These are phyloP conservation scores for Globisporangium perplexum DNA, from an alignment of 352 stramenopile species.

Conservation along the genomic window DNA sequence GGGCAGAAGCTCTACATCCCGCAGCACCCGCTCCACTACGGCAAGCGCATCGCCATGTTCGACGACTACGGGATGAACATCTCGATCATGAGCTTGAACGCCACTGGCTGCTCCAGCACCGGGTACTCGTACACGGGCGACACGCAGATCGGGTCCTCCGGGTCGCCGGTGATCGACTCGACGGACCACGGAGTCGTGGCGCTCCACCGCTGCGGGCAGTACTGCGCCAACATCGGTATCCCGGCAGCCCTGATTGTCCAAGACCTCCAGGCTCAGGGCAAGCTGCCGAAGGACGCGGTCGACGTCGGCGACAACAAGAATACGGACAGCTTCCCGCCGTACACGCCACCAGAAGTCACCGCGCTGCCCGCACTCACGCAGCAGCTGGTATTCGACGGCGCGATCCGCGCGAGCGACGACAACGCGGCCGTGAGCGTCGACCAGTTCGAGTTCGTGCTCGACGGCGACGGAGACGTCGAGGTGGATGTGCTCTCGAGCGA, in stretches of 20 bases:
- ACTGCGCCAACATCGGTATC: slow-evolving; percentile 53
- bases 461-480: slow-evolving; percentile 31
- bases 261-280: slow-evolving; percentile 23
- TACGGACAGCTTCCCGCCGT: slow-evolving; percentile 30
- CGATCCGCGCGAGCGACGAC: slow-evolving; percentile 20
- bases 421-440: slow-evolving; percentile 33
- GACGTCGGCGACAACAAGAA: slow-evolving; percentile 39
- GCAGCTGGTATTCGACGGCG: slow-evolving; percentile 19
- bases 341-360: slow-evolving; percentile 18
- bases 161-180: slow-evolving; percentile 47
- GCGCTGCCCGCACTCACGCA: slow-evolving; percentile 12
- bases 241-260: slow-evolving; percentile 34
- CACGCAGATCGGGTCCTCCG: slow-evolving; percentile 56
- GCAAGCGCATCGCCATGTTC: slow-evolving; percentile 22
- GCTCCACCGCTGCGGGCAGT: slow-evolving; percentile 62
- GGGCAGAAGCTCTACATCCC: slow-evolving; percentile 25
- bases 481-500: slow-evolving; percentile 61
- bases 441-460: slow-evolving; percentile 41
- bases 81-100: slow-evolving; percentile 23
- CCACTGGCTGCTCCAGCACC: slow-evolving; percentile 24
- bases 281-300: slow-evolving; percentile 25
- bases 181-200: slow-evolving; percentile 53
- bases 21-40: slow-evolving; percentile 23
- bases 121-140: slow-evolving; percentile 63
- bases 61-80: slow-evolving; percentile 24